These are phyloP conservation scores for Primulina tabacum DNA, from an alignment of 257 asterid genomes.

Conservation along the genomic window DNA sequence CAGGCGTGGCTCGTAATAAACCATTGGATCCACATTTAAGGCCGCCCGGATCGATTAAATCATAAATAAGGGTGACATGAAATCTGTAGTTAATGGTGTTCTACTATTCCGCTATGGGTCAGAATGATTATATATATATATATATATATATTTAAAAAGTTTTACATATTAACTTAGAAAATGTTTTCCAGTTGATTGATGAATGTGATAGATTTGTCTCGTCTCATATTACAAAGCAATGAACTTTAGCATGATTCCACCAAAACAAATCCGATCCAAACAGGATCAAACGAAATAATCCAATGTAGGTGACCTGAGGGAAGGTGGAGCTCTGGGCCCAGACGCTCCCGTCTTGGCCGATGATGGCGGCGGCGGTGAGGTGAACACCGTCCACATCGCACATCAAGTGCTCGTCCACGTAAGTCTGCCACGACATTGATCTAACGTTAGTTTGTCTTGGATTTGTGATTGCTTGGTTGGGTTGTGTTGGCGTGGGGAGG, in stretches of 20 bases:
- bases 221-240: not conserved
- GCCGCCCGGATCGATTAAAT: no score
- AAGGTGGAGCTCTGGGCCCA: slow-evolving; percentile 32
- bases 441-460: not conserved
- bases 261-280: not conserved
- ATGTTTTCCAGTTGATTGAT: not conserved
- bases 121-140: no score
- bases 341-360: slow-evolving; percentile 27
- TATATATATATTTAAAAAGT: no score
- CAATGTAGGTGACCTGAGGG: slow-evolving; percentile 19
- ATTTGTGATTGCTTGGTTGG: not conserved
- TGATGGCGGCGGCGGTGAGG: slow-evolving; percentile 23
- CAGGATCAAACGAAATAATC: no score
- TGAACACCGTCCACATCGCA: slow-evolving; percentile 25
- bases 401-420: slow-evolving; percentile 34
- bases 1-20: no score
- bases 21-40: no score
- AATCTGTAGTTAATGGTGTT: no score
- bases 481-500: not conserved
- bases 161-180: no score
- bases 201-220: not conserved
- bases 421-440: slow-evolving; percentile 30
- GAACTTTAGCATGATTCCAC: not conserved
- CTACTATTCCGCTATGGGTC: no score
- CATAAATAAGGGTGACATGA: no score